phyloP scores from a whole-genome alignment of 805 yeast genomes.

The Pichia heedii region DNA sequence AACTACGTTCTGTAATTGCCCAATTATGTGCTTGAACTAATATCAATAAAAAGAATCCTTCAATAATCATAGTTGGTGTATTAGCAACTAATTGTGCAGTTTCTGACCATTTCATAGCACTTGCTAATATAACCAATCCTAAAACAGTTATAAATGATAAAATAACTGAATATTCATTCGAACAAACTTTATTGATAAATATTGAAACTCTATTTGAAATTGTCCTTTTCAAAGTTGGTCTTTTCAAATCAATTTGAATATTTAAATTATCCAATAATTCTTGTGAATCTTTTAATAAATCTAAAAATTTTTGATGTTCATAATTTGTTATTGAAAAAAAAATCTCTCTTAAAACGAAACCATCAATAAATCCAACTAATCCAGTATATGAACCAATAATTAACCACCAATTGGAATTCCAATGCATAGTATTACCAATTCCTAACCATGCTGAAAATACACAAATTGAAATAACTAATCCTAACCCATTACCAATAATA shows the following conservation, averaged over 20 bases:
- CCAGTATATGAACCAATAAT: constrained; percentile 41
- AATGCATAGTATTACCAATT: constrained; percentile 29
- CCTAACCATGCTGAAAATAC: constrained; percentile 32
- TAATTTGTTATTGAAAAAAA: constrained; percentile 23
- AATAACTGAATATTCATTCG: constrained; percentile 27
- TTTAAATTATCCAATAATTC: constrained; percentile 23
- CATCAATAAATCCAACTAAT: constrained; percentile 34
- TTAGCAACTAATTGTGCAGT: constrained; percentile 34
- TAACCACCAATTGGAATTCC: constrained; percentile 36
- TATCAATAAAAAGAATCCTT: constrained; percentile 33
- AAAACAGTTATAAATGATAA: constrained; percentile 23
- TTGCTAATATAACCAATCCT: constrained; percentile 26
- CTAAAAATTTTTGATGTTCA: constrained; percentile 18
- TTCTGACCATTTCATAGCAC: constrained; percentile 29
- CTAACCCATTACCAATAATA: constrained; percentile 35
- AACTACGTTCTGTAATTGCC: constrained; percentile 11
- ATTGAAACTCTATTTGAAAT: constrained; percentile 11
- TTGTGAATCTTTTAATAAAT: constrained; percentile 26
- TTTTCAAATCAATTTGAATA: constrained; percentile 13
- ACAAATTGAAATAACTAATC: constrained; percentile 26
- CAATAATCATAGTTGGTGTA: constrained; percentile 37
- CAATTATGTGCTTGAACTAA: constrained; percentile 31
- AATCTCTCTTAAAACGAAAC: constrained; percentile 34
- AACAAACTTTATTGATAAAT: constrained; percentile 25
- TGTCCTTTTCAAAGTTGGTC: constrained; percentile 1